These are phyloP conservation scores for Sphaerulina musiva DNA, from an alignment of 2,329 filamentous ascomycete species.

Conservation along the genomic window DNA sequence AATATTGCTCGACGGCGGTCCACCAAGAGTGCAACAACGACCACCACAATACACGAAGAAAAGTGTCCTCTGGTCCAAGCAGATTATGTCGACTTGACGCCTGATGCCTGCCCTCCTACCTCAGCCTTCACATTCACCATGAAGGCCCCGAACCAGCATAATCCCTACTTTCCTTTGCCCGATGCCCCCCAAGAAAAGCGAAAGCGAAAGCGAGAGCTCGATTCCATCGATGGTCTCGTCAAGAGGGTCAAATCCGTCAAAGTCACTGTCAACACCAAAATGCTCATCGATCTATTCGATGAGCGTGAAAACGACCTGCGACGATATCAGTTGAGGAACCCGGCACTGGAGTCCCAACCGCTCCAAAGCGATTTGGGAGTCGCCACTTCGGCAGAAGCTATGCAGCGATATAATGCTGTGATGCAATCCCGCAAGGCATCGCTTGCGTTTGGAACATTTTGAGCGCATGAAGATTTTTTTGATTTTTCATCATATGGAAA, in stretches of 20 bases:
- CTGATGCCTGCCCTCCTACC: neutral
- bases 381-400: conserved; percentile 5
- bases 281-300: conserved; percentile 8
- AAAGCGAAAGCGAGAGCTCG: conserved; percentile 7
- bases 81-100: neutral
- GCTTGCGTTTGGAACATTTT: neutral
- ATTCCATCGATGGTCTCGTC: neutral
- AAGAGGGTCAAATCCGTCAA: conserved; percentile 6
- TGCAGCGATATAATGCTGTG: neutral
- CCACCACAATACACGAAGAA: neutral
- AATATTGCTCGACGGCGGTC: conserved; percentile 9
- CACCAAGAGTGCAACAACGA: neutral
- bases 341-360: conserved; percentile 2
- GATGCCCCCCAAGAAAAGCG: neutral
- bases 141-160: neutral
- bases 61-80: neutral
- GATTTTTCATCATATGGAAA: too few species aligned
- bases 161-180: neutral
- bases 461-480: too few species aligned
- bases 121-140: neutral
- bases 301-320: conserved; percentile 10
- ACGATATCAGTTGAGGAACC: conserved; percentile 5
- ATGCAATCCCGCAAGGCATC: neutral
- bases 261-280: conserved; percentile 6
- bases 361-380: neutral